Base-by-base conservation (phyloP, 1,284 basidiomycete genomes). In the Cutaneotrichosporon sp. region DNA sequence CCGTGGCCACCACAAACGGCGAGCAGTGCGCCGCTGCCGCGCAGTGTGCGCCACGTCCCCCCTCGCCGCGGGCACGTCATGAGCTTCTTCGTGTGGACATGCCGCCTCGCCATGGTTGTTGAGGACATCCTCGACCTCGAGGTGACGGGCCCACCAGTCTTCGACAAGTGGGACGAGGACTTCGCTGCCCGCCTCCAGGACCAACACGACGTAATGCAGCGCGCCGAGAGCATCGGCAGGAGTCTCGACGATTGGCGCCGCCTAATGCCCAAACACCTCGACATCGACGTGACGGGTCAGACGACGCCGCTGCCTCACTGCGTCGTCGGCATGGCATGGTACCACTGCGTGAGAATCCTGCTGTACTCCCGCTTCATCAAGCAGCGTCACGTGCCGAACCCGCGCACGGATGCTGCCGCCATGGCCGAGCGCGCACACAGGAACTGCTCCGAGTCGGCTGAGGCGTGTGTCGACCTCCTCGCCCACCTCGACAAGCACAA, bases 111-210 rank as follows among this genome's bases (percentile, higher is more conserved):
- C 14, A 72, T 73, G 67, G 68, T 79, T 31, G 73, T 79, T 14
- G 77, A 79, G 58, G 67, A 74, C 45, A 72, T 77, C 16, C 58
- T 79, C 27, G 71, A 77, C 43, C 64, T 77, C 10, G 74, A 77
- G 25, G 45, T 62, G n/a, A 66, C 64, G 7, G 67, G 67, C 10
- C 69, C 72, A 24, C 62, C 68, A 1, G 25, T 56, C 2, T 25
- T n/a, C 20, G 51, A 58, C 13, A 36, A 36, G n/a, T 64, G 62
- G 65, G 65, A 67, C 59, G 50, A 59, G 54, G 54, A 54, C 34
- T 64, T 59, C 20, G 29, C 47, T 6, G 18, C 58, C 14, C 20
- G 31, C 11, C 43, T 62, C 13, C 29, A 57, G 6, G 59, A 54
- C 2, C 50, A 60, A 10, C 58, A 50, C 25, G 59, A 60, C n/a